phyloP scores from a whole-genome alignment of 1,284 basidiomycete species.

The Boletus subluridellus region DNA sequence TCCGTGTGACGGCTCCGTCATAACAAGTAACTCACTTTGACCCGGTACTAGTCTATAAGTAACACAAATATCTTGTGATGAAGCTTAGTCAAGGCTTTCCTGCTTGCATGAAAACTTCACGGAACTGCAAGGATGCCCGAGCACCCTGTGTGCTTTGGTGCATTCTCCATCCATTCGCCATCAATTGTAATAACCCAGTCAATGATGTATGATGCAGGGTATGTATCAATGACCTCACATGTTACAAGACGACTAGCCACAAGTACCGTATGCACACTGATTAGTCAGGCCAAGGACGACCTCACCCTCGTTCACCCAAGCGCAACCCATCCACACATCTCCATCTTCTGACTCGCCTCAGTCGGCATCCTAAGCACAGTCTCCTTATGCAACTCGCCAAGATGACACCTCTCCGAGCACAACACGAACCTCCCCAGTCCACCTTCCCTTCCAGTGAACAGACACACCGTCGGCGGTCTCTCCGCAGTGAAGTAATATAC shows the following conservation, averaged over 20 bases:
- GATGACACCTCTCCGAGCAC: conserved; percentile 18
- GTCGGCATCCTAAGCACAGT: conserved; percentile 22
- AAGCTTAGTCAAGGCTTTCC: too few relatives aligned
- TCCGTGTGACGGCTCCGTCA: too few relatives aligned
- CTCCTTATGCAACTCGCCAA: conserved; percentile 21
- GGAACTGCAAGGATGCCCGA: too few relatives aligned
- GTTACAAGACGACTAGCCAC: background rate
- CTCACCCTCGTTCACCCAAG: background rate
- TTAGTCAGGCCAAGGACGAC: background rate
- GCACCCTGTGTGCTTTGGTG: too few relatives aligned
- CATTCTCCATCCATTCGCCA: too few relatives aligned
- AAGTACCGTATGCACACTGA: background rate
- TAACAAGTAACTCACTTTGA: too few relatives aligned
- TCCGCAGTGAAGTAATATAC: conserved; percentile 20
- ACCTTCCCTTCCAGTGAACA: conserved; percentile 20
- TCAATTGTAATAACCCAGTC: too few relatives aligned
- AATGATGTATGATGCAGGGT: too few relatives aligned
- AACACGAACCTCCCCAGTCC: conserved; percentile 23
- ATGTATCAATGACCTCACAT: too few relatives aligned
- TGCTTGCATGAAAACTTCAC: too few relatives aligned
- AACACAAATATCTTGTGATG: too few relatives aligned
- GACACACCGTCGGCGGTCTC: conserved; percentile 19
- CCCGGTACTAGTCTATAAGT: too few relatives aligned
- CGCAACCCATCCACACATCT: background rate
- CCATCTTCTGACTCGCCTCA: background rate